These are phyloP conservation scores for Dryas octopetala DNA, from an alignment of 306 rosid genomes.

Conservation along the genomic window DNA sequence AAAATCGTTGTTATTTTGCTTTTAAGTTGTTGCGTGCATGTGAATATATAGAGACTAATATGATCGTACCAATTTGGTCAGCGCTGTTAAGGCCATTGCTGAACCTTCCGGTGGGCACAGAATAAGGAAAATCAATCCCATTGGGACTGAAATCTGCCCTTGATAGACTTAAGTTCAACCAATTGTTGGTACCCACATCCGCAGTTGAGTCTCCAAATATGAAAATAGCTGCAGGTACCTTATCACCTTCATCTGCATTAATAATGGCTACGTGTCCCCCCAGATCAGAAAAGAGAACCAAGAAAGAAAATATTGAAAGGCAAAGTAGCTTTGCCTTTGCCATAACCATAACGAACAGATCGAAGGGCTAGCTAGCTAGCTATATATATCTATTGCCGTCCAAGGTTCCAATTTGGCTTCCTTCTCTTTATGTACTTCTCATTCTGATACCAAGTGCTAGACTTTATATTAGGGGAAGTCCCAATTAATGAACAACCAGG, in stretches of 20 bases:
- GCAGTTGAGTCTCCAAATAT: slow-evolving; percentile 58
- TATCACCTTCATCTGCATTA: background rate
- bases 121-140: slow-evolving; percentile 47
- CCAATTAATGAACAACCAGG: background rate
- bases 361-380: background rate
- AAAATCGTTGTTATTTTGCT: no score
- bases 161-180: slow-evolving; percentile 8
- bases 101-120: slow-evolving; percentile 56
- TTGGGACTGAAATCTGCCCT: slow-evolving; percentile 38
- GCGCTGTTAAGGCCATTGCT: slow-evolving; percentile 56
- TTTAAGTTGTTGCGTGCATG: no score
- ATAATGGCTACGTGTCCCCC: background rate
- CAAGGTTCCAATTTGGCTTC: background rate
- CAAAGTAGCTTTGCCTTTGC: background rate
- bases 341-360: background rate
- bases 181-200: slow-evolving; percentile 61
- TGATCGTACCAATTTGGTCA: slow-evolving; percentile 45
- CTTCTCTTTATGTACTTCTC: background rate
- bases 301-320: background rate
- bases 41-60: background rate
- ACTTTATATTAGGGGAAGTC: background rate
- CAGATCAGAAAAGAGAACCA: background rate
- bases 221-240: slow-evolving; percentile 31
- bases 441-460: no score
- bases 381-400: background rate